phyloP scores from a whole-genome alignment of 371 early-diverging fungal species.

The Gilbertella persicaria region DNA sequence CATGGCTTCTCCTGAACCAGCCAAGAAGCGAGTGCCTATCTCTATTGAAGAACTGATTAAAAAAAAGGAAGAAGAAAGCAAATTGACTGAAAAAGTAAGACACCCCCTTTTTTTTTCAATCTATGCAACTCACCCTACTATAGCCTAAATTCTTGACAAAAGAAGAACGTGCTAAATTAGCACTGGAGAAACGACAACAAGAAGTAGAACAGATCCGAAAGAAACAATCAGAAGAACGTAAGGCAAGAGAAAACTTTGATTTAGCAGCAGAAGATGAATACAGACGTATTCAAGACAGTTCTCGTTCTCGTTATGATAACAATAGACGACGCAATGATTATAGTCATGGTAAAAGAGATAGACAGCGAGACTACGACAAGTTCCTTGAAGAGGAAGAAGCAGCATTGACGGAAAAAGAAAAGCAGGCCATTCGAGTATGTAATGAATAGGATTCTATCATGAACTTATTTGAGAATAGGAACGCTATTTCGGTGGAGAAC shows the following conservation, averaged over 20 bases:
- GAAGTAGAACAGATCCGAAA: slow-evolving; percentile 77
- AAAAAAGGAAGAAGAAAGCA: slow-evolving; percentile 62
- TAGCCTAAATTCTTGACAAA: slow-evolving; percentile 90
- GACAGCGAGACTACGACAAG: slow-evolving; percentile 14
- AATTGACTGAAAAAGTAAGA: slow-evolving; percentile 52
- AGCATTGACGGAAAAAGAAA: slow-evolving; percentile 46
- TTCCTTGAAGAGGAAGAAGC: slow-evolving; percentile 19
- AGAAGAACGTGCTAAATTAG: slow-evolving; percentile 86
- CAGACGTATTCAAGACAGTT: slow-evolving; percentile 36
- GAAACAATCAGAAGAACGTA: slow-evolving; percentile 65
- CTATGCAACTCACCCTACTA: too few species aligned
- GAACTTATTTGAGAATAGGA: slow-evolving; percentile 41
- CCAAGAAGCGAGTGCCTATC: slow-evolving; percentile 62
- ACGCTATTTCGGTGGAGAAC: slow-evolving; percentile 88
- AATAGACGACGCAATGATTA: slow-evolving; percentile 26
- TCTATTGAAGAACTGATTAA: slow-evolving; percentile 77
- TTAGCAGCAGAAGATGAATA: slow-evolving; percentile 54
- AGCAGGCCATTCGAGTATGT: slow-evolving; percentile 50
- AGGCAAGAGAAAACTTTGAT: slow-evolving; percentile 59
- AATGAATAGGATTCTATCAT: background rate
- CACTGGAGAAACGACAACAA: slow-evolving; percentile 79
- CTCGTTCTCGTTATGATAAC: slow-evolving; percentile 24
- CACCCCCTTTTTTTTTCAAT: background rate
- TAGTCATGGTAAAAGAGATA: slow-evolving; percentile 11
- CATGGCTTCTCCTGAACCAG: slow-evolving; percentile 13